A percentile compares a stretch with the other conserved stretches of the same genome.
These are phyloP conservation scores for Saturnispora sekii DNA, from an alignment of 805 yeast genomes.

Conservation along the genomic window DNA sequence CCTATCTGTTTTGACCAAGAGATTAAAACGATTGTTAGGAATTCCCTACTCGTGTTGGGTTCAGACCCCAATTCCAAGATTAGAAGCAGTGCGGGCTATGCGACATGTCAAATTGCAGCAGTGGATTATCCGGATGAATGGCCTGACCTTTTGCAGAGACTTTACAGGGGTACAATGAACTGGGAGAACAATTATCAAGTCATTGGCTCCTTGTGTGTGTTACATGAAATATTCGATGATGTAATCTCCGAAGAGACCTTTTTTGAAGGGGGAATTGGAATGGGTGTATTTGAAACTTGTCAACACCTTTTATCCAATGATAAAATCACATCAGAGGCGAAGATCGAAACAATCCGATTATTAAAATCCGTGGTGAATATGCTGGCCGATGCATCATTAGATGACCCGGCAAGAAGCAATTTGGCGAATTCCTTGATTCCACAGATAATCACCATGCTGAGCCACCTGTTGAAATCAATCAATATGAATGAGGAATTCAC, in stretches of 20 bases:
- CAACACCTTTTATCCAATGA: constrained; percentile 29
- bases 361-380: constrained; percentile 45
- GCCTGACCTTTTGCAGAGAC: constrained; percentile 54
- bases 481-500: constrained; percentile 1
- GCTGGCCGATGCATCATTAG: constrained; percentile 42
- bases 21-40: constrained; percentile 42
- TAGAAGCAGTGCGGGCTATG: constrained; percentile 58
- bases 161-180: constrained; percentile 30
- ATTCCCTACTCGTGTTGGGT: constrained; percentile 39
- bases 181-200: constrained; percentile 29
- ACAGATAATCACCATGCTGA: constrained; percentile 19
- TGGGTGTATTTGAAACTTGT: constrained; percentile 42
- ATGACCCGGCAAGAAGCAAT: constrained; percentile 26
- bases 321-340: constrained; percentile 26
- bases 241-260: constrained; percentile 80
- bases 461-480: constrained; percentile 8
- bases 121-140: constrained; percentile 94
- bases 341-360: constrained; percentile 39
- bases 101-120: constrained; percentile 74
- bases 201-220: constrained; percentile 47
- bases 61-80: constrained; percentile 46
- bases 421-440: constrained; percentile 27
- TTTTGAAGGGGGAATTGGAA: constrained; percentile 64
- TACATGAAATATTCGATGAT: constrained; percentile 78
- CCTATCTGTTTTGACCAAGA: constrained; percentile 39